Evolutionary conservation across 2,329 filamentous ascomycete genomes (phyloP).

Genomic region (Knufia fluminis): DNA sequence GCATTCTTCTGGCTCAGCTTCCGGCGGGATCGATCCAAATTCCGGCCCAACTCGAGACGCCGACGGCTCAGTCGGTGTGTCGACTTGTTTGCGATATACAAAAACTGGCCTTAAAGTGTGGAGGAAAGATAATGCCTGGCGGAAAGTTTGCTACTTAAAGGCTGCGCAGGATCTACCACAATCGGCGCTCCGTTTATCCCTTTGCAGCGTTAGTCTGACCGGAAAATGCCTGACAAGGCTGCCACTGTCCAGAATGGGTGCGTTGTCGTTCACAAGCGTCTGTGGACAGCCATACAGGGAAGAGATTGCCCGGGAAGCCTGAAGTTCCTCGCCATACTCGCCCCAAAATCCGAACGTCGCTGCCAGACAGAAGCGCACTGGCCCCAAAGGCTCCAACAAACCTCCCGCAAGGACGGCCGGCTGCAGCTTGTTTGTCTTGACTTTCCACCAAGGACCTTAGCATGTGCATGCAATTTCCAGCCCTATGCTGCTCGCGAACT

Average conservation of each 20-base stretch:
- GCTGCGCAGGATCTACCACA: background rate
- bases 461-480: too few relatives aligned
- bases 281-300: background rate
- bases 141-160: too few relatives aligned
- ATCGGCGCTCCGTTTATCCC: background rate
- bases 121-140: too few relatives aligned
- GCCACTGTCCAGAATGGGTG: background rate
- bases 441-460: background rate
- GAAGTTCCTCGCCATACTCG: background rate
- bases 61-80: too few relatives aligned
- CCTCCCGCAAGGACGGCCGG: background rate
- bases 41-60: too few relatives aligned
- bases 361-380: background rate
- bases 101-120: too few relatives aligned
- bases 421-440: too few relatives aligned
- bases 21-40: too few relatives aligned
- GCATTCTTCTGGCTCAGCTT: background rate
- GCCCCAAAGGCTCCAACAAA: background rate
- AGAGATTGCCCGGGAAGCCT: background rate
- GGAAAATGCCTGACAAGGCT: constrained; percentile 8
- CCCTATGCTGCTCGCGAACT: too few relatives aligned
- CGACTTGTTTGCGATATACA: too few relatives aligned
- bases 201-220: background rate
- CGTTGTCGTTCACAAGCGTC: background rate
- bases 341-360: background rate